Percentiles rank a stretch among this genome's conserved stretches.
Evolutionary conservation across 139 green algal genomes (phyloP).

Genomic region (Chlorella sp.): DNA sequence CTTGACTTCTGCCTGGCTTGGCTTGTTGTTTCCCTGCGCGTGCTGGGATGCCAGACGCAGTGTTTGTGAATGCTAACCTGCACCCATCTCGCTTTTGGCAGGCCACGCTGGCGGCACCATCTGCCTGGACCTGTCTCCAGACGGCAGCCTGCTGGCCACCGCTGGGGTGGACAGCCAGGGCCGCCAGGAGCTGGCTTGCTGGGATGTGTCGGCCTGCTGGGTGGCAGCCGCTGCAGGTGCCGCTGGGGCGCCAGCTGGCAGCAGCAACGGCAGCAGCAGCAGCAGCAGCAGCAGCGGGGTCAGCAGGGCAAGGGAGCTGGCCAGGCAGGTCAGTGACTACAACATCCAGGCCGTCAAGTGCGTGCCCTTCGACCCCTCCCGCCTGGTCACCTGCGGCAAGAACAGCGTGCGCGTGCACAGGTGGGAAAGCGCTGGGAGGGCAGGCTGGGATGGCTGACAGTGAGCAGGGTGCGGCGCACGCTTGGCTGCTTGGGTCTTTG

Average conservation of each 20-base stretch:
- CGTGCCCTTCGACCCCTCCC: conserved; percentile 72
- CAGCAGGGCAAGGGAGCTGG: conserved; percentile 32
- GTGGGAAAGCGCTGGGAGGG: neutral
- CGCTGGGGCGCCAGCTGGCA: conserved; percentile 27
- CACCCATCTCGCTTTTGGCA: conserved; percentile 24
- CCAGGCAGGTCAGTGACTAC: conserved; percentile 64
- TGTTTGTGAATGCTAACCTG: neutral
- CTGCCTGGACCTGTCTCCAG: conserved; percentile 75
- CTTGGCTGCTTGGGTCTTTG: too few relatives aligned
- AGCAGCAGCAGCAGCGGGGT: neutral
- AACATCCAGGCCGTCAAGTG: conserved; percentile 76
- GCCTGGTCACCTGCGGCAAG: conserved; percentile 74
- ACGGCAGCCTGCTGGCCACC: conserved; percentile 65
- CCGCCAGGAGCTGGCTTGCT: conserved; percentile 77
- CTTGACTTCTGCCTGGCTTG: too few relatives aligned
- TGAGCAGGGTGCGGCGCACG: too few relatives aligned
- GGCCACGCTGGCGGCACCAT: conserved; percentile 67
- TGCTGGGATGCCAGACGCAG: neutral
- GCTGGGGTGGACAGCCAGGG: conserved; percentile 70
- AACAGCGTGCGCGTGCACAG: conserved; percentile 82
- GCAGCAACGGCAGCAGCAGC: neutral
- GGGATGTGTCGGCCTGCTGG: conserved; percentile 67
- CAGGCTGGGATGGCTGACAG: neutral
- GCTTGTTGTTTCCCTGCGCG: too few relatives aligned
- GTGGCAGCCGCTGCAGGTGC: neutral